Percentiles rank a stretch among this genome's conserved stretches.
These are phyloP conservation scores for Bacterosira constricta DNA, from an alignment of 108 stramenopile species.

Conservation along the genomic window DNA sequence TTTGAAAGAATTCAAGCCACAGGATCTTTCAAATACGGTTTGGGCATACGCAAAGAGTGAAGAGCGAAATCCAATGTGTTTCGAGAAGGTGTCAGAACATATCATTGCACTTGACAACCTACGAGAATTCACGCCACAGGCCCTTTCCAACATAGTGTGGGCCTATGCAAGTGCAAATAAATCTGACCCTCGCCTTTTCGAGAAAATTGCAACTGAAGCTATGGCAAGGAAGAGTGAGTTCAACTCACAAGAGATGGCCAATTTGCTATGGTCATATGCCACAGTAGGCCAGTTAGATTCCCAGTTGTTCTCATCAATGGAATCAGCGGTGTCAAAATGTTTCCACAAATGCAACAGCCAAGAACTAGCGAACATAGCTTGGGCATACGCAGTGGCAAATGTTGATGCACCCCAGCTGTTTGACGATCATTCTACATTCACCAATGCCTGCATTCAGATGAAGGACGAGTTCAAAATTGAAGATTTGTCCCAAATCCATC, in stretches of 20 bases:
- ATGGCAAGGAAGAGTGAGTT: conserved; percentile 4
- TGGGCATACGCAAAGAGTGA: conserved; percentile 15
- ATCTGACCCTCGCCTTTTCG: conserved; percentile 5
- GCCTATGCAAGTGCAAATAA: conserved; percentile 5
- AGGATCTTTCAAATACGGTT: conserved; percentile 10
- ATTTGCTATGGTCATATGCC: conserved; percentile 28
- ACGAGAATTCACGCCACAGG: background rate
- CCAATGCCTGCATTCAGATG: conserved; percentile 2
- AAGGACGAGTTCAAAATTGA: conserved; percentile 14
- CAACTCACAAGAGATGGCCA: conserved; percentile 26
- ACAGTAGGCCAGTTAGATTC: background rate
- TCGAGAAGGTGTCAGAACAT: conserved; percentile 9
- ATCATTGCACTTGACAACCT: background rate
- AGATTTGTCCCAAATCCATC: conserved; percentile 4
- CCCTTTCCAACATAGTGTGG: conserved; percentile 3
- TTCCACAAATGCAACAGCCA: conserved; percentile 16
- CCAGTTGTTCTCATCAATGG: background rate
- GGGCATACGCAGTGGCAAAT: conserved; percentile 30
- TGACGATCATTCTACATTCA: conserved; percentile 8
- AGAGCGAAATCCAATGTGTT: background rate
- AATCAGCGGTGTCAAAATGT: background rate
- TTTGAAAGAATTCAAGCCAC: conserved; percentile 12
- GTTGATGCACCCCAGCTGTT: conserved; percentile 13
- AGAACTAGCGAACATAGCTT: conserved; percentile 35
- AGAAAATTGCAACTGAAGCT: background rate